These are phyloP conservation scores for Drechmeria coniospora DNA, from an alignment of 2,329 filamentous ascomycete species.

Conservation along the genomic window DNA sequence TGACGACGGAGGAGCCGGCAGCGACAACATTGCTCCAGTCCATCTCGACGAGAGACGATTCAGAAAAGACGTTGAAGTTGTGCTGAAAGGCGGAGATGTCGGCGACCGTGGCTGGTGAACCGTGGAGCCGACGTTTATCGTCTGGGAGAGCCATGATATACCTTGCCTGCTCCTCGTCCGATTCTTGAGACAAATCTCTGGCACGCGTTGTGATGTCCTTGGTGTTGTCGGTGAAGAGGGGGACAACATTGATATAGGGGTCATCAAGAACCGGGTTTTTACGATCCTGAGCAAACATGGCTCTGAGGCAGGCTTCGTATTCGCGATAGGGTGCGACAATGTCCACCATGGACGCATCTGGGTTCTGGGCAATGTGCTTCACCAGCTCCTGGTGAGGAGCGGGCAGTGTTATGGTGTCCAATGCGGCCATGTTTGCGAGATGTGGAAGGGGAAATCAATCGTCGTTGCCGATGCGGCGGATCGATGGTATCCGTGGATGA, in stretches of 20 bases:
- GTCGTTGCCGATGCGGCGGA: no score
- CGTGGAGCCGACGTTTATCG: slow-evolving; percentile 44
- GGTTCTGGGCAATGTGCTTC: slow-evolving; percentile 38
- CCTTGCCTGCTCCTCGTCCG: slow-evolving; percentile 41
- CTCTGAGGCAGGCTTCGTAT: slow-evolving; percentile 51
- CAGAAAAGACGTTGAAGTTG: slow-evolving; percentile 72
- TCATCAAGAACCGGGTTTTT: slow-evolving; percentile 40
- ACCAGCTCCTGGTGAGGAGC: slow-evolving; percentile 28
- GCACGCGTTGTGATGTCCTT: slow-evolving; percentile 44
- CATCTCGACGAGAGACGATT: slow-evolving; percentile 58
- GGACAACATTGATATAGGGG: slow-evolving; percentile 45
- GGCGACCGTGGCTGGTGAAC: slow-evolving; percentile 51
- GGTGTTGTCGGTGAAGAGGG: slow-evolving; percentile 46
- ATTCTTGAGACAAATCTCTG: slow-evolving; percentile 41
- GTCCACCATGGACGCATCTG: slow-evolving; percentile 35
- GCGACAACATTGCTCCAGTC: slow-evolving; percentile 74
- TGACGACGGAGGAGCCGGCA: slow-evolving; percentile 68
- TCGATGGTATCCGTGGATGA: no score
- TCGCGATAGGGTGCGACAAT: slow-evolving; percentile 51
- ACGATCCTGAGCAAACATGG: slow-evolving; percentile 54
- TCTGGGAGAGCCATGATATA: slow-evolving; percentile 56
- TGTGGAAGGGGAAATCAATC: no score
- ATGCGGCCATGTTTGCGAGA: slow-evolving; percentile 18
- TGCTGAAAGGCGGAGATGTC: slow-evolving; percentile 56
- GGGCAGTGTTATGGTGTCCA: slow-evolving; percentile 28